phyloP scores from a whole-genome alignment of 1,284 basidiomycete genomes.

The Ustilago curta region DNA sequence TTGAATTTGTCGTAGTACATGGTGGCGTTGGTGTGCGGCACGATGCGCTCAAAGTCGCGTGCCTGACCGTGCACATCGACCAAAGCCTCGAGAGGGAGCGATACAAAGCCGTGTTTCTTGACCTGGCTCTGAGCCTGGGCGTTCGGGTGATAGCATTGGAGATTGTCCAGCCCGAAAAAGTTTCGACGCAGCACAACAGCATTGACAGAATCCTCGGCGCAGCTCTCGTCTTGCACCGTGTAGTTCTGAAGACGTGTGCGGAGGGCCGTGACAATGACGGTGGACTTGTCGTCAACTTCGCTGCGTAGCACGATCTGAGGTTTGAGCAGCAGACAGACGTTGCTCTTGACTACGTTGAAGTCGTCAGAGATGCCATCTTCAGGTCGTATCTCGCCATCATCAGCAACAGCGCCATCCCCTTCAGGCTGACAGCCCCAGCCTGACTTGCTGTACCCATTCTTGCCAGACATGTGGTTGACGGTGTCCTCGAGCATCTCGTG shows the following conservation, averaged over 20 bases:
- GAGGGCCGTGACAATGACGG: conserved; percentile 83
- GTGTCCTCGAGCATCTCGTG: conserved; percentile 66
- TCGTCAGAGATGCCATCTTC: conserved; percentile 69
- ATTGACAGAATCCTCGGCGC: conserved; percentile 85
- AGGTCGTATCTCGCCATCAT: conserved; percentile 34
- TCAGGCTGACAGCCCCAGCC: conserved; percentile 30
- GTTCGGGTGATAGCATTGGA: conserved; percentile 87
- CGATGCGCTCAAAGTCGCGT: conserved; percentile 77
- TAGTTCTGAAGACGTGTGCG: conserved; percentile 85
- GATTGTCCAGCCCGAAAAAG: conserved; percentile 79
- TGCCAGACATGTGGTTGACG: conserved; percentile 48
- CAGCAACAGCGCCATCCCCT: conserved; percentile 2
- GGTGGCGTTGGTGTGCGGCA: conserved; percentile 86
- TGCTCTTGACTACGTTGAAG: conserved; percentile 74
- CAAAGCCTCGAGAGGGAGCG: conserved; percentile 84
- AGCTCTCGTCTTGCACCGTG: conserved; percentile 82
- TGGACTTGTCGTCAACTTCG: conserved; percentile 75
- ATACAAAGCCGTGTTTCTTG: conserved; percentile 69
- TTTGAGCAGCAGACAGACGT: conserved; percentile 86
- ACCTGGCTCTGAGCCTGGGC: conserved; percentile 45
- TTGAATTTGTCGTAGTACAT: conserved; percentile 96
- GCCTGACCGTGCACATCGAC: conserved; percentile 48
- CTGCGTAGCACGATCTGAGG: conserved; percentile 88
- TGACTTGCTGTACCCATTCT: conserved; percentile 32
- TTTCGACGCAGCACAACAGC: conserved; percentile 87